Percentiles rank a stretch among this genome's conserved stretches.
phyloP scores from a whole-genome alignment of 2,329 filamentous ascomycete genomes.

The Penicillium sp. region DNA sequence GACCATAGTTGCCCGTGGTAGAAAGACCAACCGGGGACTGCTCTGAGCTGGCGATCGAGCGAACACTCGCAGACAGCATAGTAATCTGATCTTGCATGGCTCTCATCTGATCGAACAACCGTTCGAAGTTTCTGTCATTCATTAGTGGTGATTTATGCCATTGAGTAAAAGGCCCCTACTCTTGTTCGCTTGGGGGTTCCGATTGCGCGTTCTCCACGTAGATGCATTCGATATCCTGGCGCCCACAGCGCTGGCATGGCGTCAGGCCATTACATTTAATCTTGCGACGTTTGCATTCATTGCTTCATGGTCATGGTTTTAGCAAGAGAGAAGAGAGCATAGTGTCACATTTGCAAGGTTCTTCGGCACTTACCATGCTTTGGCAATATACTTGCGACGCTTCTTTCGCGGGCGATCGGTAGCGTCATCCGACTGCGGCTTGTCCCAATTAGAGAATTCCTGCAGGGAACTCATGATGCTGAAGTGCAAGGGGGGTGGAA shows the following conservation, averaged over 20 bases:
- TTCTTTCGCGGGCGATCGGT: conserved; percentile 54
- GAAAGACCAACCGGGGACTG: conserved; percentile 7
- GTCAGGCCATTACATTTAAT: conserved; percentile 67
- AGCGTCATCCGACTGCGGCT: conserved; percentile 6
- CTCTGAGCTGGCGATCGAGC: conserved; percentile 57
- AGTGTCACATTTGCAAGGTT: not conserved
- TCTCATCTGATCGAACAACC: conserved; percentile 33
- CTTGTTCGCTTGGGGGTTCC: conserved; percentile 67
- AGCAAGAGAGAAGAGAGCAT: not conserved
- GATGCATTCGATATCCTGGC: conserved; percentile 40
- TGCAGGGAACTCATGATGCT: conserved; percentile 9
- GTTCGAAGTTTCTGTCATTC: conserved; percentile 24
- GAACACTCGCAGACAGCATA: conserved; percentile 70
- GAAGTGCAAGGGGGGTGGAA: not conserved
- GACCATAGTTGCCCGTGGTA: conserved; percentile 8
- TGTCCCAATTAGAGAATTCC: conserved; percentile 6
- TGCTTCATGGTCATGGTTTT: conserved; percentile 39
- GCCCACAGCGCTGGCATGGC: conserved; percentile 63
- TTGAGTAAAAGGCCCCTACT: conserved; percentile 46
- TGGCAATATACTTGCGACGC: conserved; percentile 65
- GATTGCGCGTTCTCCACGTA: conserved; percentile 66
- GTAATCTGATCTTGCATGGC: conserved; percentile 69
- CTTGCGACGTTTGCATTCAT: conserved; percentile 66
- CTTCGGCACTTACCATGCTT: conserved; percentile 56
- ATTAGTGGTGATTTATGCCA: not conserved